Evolutionary conservation across 2,329 filamentous ascomycete genomes (phyloP).

Genomic region (Fusarium virguliforme): DNA sequence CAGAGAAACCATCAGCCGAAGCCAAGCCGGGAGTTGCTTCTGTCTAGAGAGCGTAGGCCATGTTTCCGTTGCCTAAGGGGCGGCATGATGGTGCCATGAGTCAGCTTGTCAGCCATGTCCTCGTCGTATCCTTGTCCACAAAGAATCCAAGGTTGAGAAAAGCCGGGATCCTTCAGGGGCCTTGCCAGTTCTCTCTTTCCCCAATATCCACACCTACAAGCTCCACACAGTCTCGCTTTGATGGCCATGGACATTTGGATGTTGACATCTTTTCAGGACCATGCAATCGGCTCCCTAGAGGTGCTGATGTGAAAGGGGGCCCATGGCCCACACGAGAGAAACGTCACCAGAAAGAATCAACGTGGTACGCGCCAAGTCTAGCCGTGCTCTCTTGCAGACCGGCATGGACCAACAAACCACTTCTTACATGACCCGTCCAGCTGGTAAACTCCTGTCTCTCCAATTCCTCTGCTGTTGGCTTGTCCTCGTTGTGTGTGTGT

Average conservation of each 20-base stretch:
- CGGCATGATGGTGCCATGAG: constrained; percentile 2
- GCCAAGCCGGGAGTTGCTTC: constrained; percentile 11
- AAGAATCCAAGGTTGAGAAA: background rate
- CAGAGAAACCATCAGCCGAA: background rate
- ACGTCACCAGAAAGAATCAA: background rate
- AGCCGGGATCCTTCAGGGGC: background rate
- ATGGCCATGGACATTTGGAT: background rate
- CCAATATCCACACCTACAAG: constrained; percentile 1
- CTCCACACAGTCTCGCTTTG: constrained; percentile 5
- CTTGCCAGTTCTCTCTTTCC: background rate
- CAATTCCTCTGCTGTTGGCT: background rate
- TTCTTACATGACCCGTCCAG: constrained; percentile 10
- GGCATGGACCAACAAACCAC: constrained; percentile 7
- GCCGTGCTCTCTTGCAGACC: background rate
- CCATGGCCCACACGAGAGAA: background rate
- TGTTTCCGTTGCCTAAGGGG: background rate
- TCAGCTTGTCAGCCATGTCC: background rate
- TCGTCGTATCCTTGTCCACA: background rate
- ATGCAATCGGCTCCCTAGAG: background rate
- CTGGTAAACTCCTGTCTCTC: background rate
- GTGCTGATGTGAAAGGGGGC: constrained; percentile 6
- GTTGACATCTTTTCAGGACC: background rate
- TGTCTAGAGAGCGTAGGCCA: background rate
- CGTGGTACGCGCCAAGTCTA: constrained; percentile 3
- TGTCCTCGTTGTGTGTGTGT: background rate